Percentiles rank a stretch among this genome's conserved stretches.
These are phyloP conservation scores for Solanum virginianum DNA, from an alignment of 257 asterid genomes.

Conservation along the genomic window DNA sequence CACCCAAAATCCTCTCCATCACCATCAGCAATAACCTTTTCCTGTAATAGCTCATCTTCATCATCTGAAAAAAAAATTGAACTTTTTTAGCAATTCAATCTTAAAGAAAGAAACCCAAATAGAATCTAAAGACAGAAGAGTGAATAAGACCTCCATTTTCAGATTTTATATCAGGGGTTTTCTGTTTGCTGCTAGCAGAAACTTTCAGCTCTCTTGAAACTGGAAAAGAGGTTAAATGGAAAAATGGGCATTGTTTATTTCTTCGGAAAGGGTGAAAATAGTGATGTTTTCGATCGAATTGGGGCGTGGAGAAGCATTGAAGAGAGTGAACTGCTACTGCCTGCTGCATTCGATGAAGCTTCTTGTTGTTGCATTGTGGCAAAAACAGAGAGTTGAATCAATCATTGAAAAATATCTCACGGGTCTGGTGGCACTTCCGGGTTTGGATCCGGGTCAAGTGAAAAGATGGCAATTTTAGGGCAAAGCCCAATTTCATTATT, in stretches of 20 bases:
- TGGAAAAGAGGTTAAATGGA: constrained; percentile 16
- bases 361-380: neutral
- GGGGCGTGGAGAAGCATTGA: neutral
- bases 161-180: neutral
- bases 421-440: neutral
- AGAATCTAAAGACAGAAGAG: neutral
- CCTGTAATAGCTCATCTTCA: constrained; percentile 15
- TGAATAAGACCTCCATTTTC: neutral
- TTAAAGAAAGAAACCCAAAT: neutral
- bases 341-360: neutral
- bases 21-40: constrained; percentile 20
- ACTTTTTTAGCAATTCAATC: neutral
- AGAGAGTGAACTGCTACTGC: neutral
- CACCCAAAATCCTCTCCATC: constrained; percentile 68
- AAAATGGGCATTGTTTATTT: constrained; percentile 8
- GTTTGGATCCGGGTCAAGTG: neutral
- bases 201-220: constrained; percentile 13
- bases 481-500: neutral
- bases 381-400: neutral
- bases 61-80: constrained; percentile 12
- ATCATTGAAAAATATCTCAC: neutral
- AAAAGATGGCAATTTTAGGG: neutral
- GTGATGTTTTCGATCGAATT: neutral
- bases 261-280: neutral
- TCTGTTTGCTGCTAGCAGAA: constrained; percentile 13